Conservation (phyloP, 176 grass and related monocot genomes). For the Elymus sibiricus region DNA sequence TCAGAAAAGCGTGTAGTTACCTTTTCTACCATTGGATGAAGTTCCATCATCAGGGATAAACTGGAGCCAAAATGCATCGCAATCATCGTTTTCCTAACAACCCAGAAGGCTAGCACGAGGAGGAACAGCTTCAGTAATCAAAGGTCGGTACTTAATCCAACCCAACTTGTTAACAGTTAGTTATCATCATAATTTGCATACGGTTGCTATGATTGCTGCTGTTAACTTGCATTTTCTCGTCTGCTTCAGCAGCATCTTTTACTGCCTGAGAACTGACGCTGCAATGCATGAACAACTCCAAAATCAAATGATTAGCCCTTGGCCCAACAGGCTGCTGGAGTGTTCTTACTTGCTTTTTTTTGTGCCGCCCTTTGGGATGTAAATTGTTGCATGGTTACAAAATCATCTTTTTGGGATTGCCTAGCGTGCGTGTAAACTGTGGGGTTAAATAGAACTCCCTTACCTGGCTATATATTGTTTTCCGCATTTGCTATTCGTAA, state of each 20-base stretch:
- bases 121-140: background rate
- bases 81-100: background rate
- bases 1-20: slow-evolving; percentile 15
- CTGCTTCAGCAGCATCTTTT: background rate
- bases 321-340: background rate
- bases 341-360: background rate
- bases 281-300: background rate
- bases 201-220: background rate
- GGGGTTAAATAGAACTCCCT: background rate
- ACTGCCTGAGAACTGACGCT: background rate
- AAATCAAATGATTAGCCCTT: background rate
- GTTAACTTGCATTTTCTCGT: background rate
- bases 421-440: background rate
- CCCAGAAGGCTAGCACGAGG: too few species aligned
- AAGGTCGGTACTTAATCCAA: slow-evolving; percentile 1
- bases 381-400: background rate
- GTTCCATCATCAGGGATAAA: slow-evolving; percentile 9
- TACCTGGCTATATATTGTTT: too few species aligned
- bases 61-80: background rate
- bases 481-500: too few species aligned
- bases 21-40: background rate
- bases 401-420: background rate
- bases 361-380: background rate
- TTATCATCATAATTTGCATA: background rate
- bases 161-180: background rate